Evolutionary conservation across 352 stramenopile genomes (phyloP).

Genomic region (Nothophytophthora sp.): DNA sequence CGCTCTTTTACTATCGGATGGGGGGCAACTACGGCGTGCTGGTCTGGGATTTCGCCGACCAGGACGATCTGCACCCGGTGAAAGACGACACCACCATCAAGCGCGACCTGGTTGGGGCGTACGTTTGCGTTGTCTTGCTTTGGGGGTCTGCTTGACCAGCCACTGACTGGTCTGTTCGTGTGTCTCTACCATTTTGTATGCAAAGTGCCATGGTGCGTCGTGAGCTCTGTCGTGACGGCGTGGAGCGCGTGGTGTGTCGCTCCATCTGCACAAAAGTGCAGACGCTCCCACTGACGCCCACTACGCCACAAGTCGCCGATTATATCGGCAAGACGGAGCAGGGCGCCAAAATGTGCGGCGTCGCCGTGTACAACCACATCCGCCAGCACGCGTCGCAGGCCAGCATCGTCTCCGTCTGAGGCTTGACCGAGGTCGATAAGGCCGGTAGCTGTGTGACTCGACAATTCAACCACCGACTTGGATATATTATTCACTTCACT

Average conservation of each 20-base stretch:
- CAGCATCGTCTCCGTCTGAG: conserved; percentile 13
- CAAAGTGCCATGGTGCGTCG: conserved; percentile 32
- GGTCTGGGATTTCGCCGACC: conserved; percentile 37
- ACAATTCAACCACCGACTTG: conserved; percentile 22
- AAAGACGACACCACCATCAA: conserved; percentile 27
- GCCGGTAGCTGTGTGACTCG: no score
- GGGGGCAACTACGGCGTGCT: conserved; percentile 17
- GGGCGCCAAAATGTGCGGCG: conserved; percentile 37
- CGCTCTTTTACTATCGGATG: conserved; percentile 29
- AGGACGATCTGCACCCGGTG: conserved; percentile 31
- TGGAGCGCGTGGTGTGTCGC: conserved; percentile 16
- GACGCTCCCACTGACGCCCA: neutral
- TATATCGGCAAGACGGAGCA: conserved; percentile 28
- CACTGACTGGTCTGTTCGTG: conserved; percentile 38
- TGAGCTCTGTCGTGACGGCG: conserved; percentile 18
- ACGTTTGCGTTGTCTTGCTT: conserved; percentile 9
- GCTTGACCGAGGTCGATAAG: no score
- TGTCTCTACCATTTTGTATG: neutral
- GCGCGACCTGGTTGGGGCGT: conserved; percentile 33
- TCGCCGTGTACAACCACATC: conserved; percentile 47
- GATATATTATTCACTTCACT: conserved; percentile 18
- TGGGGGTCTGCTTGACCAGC: conserved; percentile 17
- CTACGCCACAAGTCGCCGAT: conserved; percentile 14
- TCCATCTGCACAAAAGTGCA: conserved; percentile 17
- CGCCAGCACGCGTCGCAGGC: conserved; percentile 16